Evolutionary conservation across 768 basidiomycete genomes (phyloP).

Genomic region (Polyporus arcularius): DNA sequence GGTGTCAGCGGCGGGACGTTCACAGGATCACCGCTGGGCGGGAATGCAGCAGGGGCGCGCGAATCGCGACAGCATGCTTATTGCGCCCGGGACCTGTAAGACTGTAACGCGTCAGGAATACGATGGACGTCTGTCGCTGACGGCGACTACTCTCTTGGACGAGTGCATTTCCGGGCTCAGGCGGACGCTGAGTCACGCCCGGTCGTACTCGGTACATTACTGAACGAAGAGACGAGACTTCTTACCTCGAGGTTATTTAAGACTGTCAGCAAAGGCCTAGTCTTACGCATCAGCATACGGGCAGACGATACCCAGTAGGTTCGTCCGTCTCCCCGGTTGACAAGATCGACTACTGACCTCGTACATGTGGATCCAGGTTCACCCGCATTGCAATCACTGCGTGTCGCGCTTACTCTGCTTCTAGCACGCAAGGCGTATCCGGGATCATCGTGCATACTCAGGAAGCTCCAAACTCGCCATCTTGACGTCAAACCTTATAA

Average conservation of each 20-base stretch:
- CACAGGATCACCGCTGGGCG: background rate
- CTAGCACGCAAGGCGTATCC: background rate
- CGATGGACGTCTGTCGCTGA: background rate
- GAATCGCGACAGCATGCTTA: background rate
- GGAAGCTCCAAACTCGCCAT: background rate
- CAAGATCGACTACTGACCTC: background rate
- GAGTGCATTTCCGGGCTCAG: background rate
- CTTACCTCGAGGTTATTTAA: background rate
- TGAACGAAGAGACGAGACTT: background rate
- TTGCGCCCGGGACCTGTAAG: background rate
- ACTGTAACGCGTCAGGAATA: background rate
- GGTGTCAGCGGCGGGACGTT: background rate
- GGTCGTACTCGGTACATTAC: background rate
- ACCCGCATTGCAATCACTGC: background rate
- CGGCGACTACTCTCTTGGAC: background rate
- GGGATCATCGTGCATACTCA: too few relatives aligned
- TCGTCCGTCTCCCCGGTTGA: background rate
- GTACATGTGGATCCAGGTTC: background rate
- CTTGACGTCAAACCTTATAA: background rate
- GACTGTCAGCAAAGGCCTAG: background rate
- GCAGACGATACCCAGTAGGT: too few relatives aligned
- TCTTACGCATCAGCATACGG: too few relatives aligned
- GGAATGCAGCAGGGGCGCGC: background rate
- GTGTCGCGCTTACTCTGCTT: background rate
- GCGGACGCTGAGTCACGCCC: background rate